phyloP scores from a whole-genome alignment of 2,329 filamentous ascomycete species.

The Phialophora verrucosa region DNA sequence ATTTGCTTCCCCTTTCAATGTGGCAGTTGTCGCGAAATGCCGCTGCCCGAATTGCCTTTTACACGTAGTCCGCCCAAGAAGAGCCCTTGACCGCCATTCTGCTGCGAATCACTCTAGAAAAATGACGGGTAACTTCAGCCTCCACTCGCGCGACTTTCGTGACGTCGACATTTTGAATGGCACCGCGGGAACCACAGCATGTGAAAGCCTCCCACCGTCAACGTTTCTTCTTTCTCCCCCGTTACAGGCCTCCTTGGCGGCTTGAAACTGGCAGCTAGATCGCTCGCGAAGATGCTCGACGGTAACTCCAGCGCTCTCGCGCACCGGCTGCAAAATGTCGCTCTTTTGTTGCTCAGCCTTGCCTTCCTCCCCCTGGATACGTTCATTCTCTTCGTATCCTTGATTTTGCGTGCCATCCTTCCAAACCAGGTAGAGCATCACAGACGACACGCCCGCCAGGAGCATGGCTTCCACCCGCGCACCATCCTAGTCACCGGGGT shows the following conservation, averaged over 20 bases:
- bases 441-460: slow-evolving; percentile 40
- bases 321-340: slow-evolving; percentile 57
- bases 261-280: background rate
- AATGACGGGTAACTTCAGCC: background rate
- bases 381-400: slow-evolving; percentile 50
- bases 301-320: slow-evolving; percentile 43
- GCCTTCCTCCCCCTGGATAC: slow-evolving; percentile 59
- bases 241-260: background rate
- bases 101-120: background rate
- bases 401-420: slow-evolving; percentile 43
- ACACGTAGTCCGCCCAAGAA: background rate
- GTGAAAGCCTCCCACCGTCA: background rate
- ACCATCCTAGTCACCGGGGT: slow-evolving; percentile 75
- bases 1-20: background rate
- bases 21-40: background rate
- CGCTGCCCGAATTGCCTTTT: background rate
- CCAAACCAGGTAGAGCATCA: slow-evolving; percentile 39
- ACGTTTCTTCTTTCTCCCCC: background rate
- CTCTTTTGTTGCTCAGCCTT: slow-evolving; percentile 51
- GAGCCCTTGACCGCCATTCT: background rate
- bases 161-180: background rate
- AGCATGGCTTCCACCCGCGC: slow-evolving; percentile 51
- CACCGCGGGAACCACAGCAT: background rate
- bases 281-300: slow-evolving; percentile 44
- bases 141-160: background rate